Evolutionary conservation across 78 protist species (phyloP), one percentile per base, ranked within the genome.

Genomic region (Cavenderia fasciculata): DNA sequence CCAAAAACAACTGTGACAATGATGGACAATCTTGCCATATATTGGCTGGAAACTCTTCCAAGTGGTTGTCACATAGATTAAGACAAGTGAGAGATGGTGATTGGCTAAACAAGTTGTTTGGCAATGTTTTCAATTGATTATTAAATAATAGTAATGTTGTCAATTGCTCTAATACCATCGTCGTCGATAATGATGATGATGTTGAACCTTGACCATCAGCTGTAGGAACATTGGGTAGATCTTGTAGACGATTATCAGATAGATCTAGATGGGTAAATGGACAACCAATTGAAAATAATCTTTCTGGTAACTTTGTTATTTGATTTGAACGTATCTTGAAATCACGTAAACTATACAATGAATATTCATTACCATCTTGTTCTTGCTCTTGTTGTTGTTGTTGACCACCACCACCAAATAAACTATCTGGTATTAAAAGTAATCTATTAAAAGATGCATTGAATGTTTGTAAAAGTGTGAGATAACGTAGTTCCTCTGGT

Each of bases 11-110:
- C 18, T 1, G 14, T 1, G 75, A 59, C 4, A 82, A 54, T n/a
- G 90, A 52, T n/a, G 36, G 21, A 44, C 79, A 69, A 21, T 2
- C 3, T 36, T 12, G 51, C 90, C 90, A 82, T 5, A 82, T 38
- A 33, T n/a, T 59, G 0, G 38, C 12, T 11, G 90, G 54, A 2
- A 79, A 6, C 23, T 31, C 23, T 11, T 40, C 31, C 6, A 82
- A 18, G 18, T 25, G 34, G 73, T 82, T 82, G 31, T 66, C 90
- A 21, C 79, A 82, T 16, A 57, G 5, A 68, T 82, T 82, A 29
- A 82, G 61, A 12, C 31, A 56, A 31, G 76, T 57, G 19, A 82
- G 11, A n/a, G 59, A 66, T n/a, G 62, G 65, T n/a, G 6, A 0
- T 2, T 0, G 1, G 54, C 52, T 56, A 36, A 82, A 68, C 6